These are phyloP conservation scores for Taphrina communis DNA, from an alignment of 1,139 yeast genomes.

Conservation along the genomic window DNA sequence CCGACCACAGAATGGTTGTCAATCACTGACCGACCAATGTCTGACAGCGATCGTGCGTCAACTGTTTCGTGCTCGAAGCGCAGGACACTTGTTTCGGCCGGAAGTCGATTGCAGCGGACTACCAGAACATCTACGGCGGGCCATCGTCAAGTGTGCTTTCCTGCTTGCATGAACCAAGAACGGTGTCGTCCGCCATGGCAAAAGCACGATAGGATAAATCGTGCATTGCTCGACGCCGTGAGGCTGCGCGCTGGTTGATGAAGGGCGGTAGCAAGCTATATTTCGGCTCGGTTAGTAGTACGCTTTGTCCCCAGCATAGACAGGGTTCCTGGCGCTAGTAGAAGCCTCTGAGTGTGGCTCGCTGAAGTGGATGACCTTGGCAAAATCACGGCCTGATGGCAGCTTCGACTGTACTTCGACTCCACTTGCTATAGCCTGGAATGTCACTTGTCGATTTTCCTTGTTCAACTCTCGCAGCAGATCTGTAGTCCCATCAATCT, in stretches of 20 bases:
- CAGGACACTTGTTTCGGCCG: not conserved
- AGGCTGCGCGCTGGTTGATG: too few relatives aligned
- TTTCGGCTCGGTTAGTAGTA: constrained; percentile 6
- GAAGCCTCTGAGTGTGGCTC: not conserved
- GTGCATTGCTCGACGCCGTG: too few relatives aligned
- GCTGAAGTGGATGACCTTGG: constrained; percentile 4
- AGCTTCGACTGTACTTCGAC: constrained; percentile 30
- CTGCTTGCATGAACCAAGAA: not conserved
- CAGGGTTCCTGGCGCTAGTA: too few relatives aligned
- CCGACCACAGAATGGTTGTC: not conserved
- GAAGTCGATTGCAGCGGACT: constrained; percentile 8
- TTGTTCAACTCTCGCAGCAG: constrained; percentile 10
- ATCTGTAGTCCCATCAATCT: not conserved
- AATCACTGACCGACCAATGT: constrained; percentile 1
- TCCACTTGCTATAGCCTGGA: constrained; percentile 15
- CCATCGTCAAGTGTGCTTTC: constrained; percentile 6
- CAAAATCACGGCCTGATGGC: constrained; percentile 37
- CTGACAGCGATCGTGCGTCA: constrained; percentile 1
- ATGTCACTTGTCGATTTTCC: constrained; percentile 37
- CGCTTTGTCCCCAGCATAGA: constrained; percentile 25
- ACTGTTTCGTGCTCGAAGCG: not conserved
- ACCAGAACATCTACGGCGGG: constrained; percentile 18
- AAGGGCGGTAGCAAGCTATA: too few relatives aligned
- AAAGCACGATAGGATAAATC: too few relatives aligned
- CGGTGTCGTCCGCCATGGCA: too few relatives aligned